Evolutionary conservation across 23 red algal genomes (phyloP), one percentile per base, ranked within the genome.

Genomic region (Chondrus crispus): DNA sequence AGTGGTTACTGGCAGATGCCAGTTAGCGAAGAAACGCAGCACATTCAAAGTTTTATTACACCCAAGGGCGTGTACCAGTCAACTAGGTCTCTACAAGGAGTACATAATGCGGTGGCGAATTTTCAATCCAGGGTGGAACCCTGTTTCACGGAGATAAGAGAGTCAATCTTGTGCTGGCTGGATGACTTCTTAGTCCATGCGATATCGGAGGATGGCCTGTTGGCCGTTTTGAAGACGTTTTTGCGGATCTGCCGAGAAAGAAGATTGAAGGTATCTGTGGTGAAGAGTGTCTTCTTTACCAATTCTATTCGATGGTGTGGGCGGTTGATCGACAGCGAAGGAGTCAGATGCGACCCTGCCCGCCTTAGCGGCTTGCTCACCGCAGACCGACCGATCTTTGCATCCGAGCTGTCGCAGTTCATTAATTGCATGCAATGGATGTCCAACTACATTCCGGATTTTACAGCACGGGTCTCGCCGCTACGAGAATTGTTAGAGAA

Each of bases 1-100:
- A 82, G 51, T 51, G 78, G 40, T 60, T 60, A 82, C 28, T 82
- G 78, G 47, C 78, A 82, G 26, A 82, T 82, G 6, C 45, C 45
- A 4, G 32, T 82, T 4, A 19, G 12, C 55, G 78, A 63, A 24
- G 45, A 11, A 4, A 10, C 48, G 3, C 40, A 50, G 24, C 5
- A 9, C 6, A 22, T 52, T 4, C 45, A 57, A 28, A 62, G 48
- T 38, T 8, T 82, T 5, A 26, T 8, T 40, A 82, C 45, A 4
- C 78, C 78, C 8, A 53, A 50, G 45, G 47, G 45, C 26, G 46
- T 82, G 5, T 53, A 35, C 52, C 5, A 52, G 33, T 45, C 78
- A 41, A n/a, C 7, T n/a, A 40, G 47, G n/a, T 41, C 78, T 11
- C 30, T 62, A 28, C 44, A 63, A 6, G 78, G 44, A 4, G 7